Evolutionary conservation across 371 early-diverging fungal genomes (phyloP), one percentile per base, ranked within the genome.

Genomic region (Smittium mucronatum): DNA sequence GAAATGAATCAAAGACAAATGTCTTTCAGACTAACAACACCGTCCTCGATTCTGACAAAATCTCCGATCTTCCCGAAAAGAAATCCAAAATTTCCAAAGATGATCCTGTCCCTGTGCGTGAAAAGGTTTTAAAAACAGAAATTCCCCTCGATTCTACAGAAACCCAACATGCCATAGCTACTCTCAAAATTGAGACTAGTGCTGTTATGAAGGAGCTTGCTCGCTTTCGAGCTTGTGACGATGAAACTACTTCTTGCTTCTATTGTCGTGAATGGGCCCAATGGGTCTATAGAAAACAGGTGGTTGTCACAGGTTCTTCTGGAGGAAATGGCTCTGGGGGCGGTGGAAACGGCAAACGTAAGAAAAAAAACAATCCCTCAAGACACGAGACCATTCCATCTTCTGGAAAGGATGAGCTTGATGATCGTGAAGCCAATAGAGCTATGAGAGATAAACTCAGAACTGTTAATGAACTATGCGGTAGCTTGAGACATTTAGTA

Each of bases 261-360:
- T 90, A 87, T 70, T 91, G 91, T 70, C 88, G 91, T 59, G 91
- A 91, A 75, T 91, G 91, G 91, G 87, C 89, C 31, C 87, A 85
- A 68, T 87, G 81, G 77, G 86, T 90, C 21, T 89, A 90, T 73
- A 86, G 88, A 70, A 88, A 87, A 76, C 87, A 78, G 67, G 74
- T 80, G 25, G 70, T 77, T 58, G 70, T 65, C 31, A 74, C 73
- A 69, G 70, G 69, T 68, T 15, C 26, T 68, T 1, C 57, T 64
- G 65, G 64, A n/a, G 47, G 58, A 8, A 57, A 21, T 2, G 32
- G 69, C 35, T 1, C 68, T 25, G 31, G 71, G 0, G 32, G 68
- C 30, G 26, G 60, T 30, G 65, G 60, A n/a, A 29, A 5, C n/a
- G 72, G 65, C n/a, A 65, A 65, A n/a, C 65, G 71, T n/a, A 72